Percentiles rank a stretch among this genome's conserved stretches.
These are phyloP conservation scores for Thalia dealbata DNA, from an alignment of 176 grass and related monocot species.

Conservation along the genomic window DNA sequence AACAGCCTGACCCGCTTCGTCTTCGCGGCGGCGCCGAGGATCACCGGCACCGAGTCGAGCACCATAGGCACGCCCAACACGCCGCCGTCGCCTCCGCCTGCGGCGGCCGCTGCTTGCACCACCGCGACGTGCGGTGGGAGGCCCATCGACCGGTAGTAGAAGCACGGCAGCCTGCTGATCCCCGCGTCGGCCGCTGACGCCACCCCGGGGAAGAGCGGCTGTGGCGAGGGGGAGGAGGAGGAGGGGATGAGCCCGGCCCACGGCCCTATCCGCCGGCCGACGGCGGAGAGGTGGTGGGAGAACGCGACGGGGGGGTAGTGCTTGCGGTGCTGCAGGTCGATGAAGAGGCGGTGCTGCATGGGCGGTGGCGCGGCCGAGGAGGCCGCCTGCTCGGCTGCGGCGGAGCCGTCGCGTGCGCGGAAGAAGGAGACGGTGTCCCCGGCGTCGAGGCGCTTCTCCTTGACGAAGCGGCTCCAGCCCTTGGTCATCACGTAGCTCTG, in stretches of 20 bases:
- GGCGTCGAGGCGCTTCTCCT: constrained; percentile 73
- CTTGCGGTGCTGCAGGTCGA: constrained; percentile 60
- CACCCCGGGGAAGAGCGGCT: no score
- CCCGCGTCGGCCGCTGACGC: background rate
- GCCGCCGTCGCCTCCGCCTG: background rate
- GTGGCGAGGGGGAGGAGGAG: constrained; percentile 5
- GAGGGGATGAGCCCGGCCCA: constrained; percentile 6
- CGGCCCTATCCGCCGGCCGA: constrained; percentile 32
- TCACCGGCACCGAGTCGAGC: constrained; percentile 45
- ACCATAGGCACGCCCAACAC: constrained; percentile 28
- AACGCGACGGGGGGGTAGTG: background rate
- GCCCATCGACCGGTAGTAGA: background rate
- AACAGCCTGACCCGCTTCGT: constrained; percentile 65
- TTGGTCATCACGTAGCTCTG: constrained; percentile 99
- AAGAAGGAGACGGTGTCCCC: constrained; percentile 68
- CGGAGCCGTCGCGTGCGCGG: constrained; percentile 22
- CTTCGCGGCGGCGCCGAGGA: constrained; percentile 4
- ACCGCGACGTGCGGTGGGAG: constrained; percentile 20
- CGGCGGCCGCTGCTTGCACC: constrained; percentile 2
- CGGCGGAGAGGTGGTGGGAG: background rate
- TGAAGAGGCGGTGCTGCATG: constrained; percentile 56
- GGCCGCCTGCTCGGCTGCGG: background rate
- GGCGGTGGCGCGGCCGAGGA: no score
- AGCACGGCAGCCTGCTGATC: background rate
- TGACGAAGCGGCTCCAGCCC: constrained; percentile 91